These are phyloP conservation scores for Lachancea waltii DNA, from an alignment of 805 yeast species.

Conservation along the genomic window DNA sequence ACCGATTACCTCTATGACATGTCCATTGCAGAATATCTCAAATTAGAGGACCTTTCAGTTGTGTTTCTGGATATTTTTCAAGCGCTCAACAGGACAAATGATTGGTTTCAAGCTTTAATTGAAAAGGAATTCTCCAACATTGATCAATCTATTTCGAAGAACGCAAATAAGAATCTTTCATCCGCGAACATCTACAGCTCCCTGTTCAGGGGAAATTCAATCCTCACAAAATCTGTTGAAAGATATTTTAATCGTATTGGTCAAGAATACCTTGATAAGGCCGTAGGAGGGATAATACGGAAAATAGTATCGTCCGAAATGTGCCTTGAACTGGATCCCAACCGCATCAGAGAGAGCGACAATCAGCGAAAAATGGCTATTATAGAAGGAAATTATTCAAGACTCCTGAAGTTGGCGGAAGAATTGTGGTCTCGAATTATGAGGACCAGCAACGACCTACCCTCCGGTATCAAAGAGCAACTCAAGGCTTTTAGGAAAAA, in stretches of 20 bases:
- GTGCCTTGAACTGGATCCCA: constrained; percentile 80
- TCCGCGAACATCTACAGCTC: constrained; percentile 43
- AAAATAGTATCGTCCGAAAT: constrained; percentile 44
- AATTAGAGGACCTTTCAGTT: constrained; percentile 49
- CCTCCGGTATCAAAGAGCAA: constrained; percentile 56
- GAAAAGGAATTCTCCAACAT: constrained; percentile 52
- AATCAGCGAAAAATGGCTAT: constrained; percentile 34
- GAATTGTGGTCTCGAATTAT: constrained; percentile 63
- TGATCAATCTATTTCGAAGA: constrained; percentile 20
- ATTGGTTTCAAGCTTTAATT: constrained; percentile 67
- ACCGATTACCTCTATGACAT: constrained; percentile 35
- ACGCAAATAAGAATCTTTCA: constrained; percentile 19
- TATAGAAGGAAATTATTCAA: constrained; percentile 42
- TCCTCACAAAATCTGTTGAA: constrained; percentile 77
- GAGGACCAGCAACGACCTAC: constrained; percentile 66
- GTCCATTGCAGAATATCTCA: constrained; percentile 30
- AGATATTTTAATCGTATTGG: constrained; percentile 71
- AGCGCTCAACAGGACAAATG: constrained; percentile 56
- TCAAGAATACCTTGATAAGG: constrained; percentile 64
- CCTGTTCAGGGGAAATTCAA: constrained; percentile 77
- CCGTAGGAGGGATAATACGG: constrained; percentile 63
- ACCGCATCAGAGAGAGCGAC: constrained; percentile 37
- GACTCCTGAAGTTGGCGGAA: constrained; percentile 45
- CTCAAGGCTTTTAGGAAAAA: constrained; percentile 56
- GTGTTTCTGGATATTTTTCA: constrained; percentile 71